Evolutionary conservation across 352 stramenopile species (phyloP).

Genomic region (Pythium pectinolyticum): DNA sequence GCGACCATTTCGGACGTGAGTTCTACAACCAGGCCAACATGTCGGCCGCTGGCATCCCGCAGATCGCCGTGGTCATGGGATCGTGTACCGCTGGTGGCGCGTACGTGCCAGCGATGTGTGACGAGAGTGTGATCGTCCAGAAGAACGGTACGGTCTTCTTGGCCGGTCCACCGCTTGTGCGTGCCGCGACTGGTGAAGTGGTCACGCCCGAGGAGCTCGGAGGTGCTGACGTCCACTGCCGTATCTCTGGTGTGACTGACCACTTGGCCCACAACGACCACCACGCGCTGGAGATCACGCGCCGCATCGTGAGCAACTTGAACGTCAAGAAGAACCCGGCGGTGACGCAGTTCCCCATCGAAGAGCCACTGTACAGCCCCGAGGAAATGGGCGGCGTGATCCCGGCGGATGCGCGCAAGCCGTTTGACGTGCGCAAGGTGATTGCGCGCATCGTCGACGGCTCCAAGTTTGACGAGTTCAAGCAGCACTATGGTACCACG

Average conservation of each 20-base stretch:
- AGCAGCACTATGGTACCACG: conserved; percentile 95
- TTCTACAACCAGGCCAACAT: conserved; percentile 99
- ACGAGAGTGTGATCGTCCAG: conserved; percentile 97
- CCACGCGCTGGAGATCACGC: conserved; percentile 91
- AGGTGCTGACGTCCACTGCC: conserved; percentile 90
- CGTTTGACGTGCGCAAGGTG: conserved; percentile 95
- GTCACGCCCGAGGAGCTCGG: conserved; percentile 95
- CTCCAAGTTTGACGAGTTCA: conserved; percentile 98
- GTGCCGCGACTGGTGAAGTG: conserved; percentile 97
- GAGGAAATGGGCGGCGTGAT: conserved; percentile 94
- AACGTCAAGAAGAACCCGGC: conserved; percentile 57
- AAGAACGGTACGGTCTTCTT: conserved; percentile 98
- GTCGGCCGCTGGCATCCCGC: conserved; percentile 92
- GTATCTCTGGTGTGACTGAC: conserved; percentile 94
- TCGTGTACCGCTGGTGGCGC: conserved; percentile 97
- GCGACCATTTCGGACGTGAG: conserved; percentile 96
- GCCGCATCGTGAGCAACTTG: conserved; percentile 92
- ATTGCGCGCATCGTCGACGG: conserved; percentile 97
- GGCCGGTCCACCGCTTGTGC: conserved; percentile 96
- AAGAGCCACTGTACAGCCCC: conserved; percentile 92
- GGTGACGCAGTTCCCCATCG: conserved; percentile 59
- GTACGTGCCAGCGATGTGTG: conserved; percentile 97
- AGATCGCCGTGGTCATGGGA: conserved; percentile 98
- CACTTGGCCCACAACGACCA: conserved; percentile 96
- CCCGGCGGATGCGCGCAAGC: conserved; percentile 92